phyloP scores from a whole-genome alignment of 305 asterid genomes.

The Coffea humblotiana region DNA sequence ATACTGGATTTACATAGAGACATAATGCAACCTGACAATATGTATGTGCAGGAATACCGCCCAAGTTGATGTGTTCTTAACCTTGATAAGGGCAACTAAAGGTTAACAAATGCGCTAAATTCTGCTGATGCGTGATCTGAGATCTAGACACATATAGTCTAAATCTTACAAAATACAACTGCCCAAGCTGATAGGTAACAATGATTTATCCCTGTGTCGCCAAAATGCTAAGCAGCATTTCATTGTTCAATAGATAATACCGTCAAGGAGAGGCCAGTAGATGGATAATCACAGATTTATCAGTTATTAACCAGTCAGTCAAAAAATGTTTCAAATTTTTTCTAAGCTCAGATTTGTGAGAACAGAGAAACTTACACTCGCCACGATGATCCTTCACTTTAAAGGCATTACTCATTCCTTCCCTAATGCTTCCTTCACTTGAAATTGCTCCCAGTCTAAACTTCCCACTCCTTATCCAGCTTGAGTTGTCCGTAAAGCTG shows the following conservation, averaged over 20 bases:
- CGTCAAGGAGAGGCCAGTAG: not conserved
- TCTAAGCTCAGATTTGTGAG: not conserved
- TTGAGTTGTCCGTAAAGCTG: constrained; percentile 79
- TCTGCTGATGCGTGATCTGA: not conserved
- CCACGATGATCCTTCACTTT: constrained; percentile 93
- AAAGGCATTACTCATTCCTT: constrained; percentile 72
- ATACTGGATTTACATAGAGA: not conserved
- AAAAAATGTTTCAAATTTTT: not conserved
- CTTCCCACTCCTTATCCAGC: constrained; percentile 87
- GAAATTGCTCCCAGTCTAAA: constrained; percentile 60
- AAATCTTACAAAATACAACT: not conserved
- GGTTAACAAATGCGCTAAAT: not conserved
- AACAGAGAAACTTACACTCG: constrained; percentile 61
- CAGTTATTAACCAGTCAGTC: not conserved
- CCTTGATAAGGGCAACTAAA: not conserved
- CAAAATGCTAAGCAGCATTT: not conserved
- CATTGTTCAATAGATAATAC: not conserved
- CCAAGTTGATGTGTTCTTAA: not conserved
- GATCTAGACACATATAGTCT: not conserved
- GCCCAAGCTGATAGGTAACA: not conserved
- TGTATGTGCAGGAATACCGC: not conserved
- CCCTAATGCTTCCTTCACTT: constrained; percentile 48
- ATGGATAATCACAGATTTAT: not conserved
- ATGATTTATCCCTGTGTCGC: not conserved
- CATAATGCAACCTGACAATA: not conserved